A percentile compares a stretch with the other conserved stretches of the same genome.
phyloP scores from a whole-genome alignment of 345 rosid species.

The Boechera stricta region DNA sequence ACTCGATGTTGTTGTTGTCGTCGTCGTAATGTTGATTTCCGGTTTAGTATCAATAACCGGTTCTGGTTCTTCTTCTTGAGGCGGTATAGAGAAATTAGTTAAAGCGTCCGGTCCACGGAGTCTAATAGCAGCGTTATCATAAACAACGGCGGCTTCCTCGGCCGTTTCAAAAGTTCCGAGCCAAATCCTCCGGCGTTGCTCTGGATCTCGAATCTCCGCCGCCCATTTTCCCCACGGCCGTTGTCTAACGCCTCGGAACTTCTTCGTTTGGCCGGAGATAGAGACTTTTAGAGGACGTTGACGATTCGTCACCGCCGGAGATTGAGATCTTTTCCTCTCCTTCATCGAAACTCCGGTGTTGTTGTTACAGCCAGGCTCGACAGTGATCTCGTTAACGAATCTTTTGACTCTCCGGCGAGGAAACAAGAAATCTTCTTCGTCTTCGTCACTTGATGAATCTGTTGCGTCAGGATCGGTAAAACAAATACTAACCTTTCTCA shows the following conservation, averaged over 20 bases:
- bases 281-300: conserved; percentile 43
- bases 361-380: conserved; percentile 50
- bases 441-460: conserved; percentile 93
- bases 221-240: conserved; percentile 99
- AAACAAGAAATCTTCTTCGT: conserved; percentile 46
- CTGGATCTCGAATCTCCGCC: conserved; percentile 98
- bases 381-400: conserved; percentile 71
- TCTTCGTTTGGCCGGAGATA: conserved; percentile 48
- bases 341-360: background rate
- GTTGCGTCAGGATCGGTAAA: conserved; percentile 83
- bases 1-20: conserved; percentile 41
- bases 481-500: conserved; percentile 59
- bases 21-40: conserved; percentile 29
- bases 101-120: conserved; percentile 90
- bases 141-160: conserved; percentile 94
- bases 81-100: conserved; percentile 73
- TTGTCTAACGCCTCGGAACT: conserved; percentile 89
- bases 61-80: conserved; percentile 40
- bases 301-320: conserved; percentile 2
- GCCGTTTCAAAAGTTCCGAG: conserved; percentile 89
- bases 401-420: conserved; percentile 68
- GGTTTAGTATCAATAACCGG: conserved; percentile 42
- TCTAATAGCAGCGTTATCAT: conserved; percentile 87
- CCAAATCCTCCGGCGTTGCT: conserved; percentile 80
- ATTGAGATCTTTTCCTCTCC: conserved; percentile 45